phyloP scores from a whole-genome alignment of 768 basidiomycete genomes.

The Asterophora lycoperdoides region DNA sequence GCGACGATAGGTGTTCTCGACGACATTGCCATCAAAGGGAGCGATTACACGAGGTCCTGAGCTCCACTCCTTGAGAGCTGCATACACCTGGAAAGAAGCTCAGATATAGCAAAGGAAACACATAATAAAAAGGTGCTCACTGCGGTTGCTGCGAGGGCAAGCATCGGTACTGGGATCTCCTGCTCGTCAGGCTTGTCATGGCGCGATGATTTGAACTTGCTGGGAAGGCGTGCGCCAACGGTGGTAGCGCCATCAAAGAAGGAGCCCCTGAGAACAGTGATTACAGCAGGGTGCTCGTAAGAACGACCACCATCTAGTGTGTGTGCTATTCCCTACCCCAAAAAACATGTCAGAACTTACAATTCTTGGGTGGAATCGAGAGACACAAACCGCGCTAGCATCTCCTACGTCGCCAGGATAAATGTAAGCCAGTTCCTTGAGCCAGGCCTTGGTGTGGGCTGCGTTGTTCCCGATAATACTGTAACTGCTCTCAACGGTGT shows the following conservation, averaged over 20 bases:
- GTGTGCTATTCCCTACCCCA: not conserved
- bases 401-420: conserved; percentile 3
- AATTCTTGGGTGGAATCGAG: not conserved
- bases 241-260: not conserved
- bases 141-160: no score
- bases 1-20: conserved; percentile 2
- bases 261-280: not conserved
- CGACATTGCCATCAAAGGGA: not conserved
- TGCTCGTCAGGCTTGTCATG: conserved; percentile 4
- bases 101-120: not conserved
- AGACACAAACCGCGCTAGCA: not conserved
- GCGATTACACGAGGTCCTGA: not conserved
- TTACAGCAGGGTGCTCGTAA: not conserved
- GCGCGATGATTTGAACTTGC: conserved; percentile 4
- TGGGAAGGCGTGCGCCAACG: conserved; percentile 1
- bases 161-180: no score
- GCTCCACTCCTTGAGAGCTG: not conserved
- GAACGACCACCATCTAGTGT: not conserved
- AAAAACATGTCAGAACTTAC: not conserved
- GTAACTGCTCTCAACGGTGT: not conserved
- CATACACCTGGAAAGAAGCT: conserved; percentile 2
- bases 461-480: not conserved
- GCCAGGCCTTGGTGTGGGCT: not conserved
- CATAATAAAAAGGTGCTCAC: no score
- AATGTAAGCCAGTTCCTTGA: not conserved